Evolutionary conservation across 768 basidiomycete species (phyloP), one percentile per base, ranked within the genome.

Genomic region (Amanita thiersii): DNA sequence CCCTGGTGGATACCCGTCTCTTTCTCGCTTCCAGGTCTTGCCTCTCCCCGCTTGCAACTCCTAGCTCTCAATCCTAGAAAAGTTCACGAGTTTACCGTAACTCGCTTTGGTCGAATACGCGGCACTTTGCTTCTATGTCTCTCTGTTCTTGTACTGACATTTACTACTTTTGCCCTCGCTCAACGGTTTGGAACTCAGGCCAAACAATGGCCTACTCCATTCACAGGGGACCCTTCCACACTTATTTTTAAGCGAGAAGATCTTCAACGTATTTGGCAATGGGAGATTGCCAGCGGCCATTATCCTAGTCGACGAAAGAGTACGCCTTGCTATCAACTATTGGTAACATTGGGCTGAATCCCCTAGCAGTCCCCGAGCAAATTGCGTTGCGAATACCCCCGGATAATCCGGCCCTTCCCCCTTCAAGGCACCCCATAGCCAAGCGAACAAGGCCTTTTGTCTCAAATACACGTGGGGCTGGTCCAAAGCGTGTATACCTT

Each of bases 261-360:
- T 54, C 57, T 96, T 30, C 86, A 85, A 53, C 72, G 82, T 43
- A 87, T 99, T 60, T 98, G 93, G 93, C 70, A 81, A 46, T 98
- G 92, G 92, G 94, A 99, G 63, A 74, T 98, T 43, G 67, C 78
- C 23, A 87, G 88, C 48, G 96, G 96, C 1, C 92, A 96, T 63
- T 91, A 91, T 67, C 94, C 94, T 6, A 92, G 87, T 61, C 71
- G 75, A 40, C 72, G 76, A 43, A 70, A 72, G 52, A 75, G 92
- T 90, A 61, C 55, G 86, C 72, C 41, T 23, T 43, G 34, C 19
- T 23, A 4, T 43, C 23, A 38, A 14, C 32, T 14, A 38, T 25
- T 5, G 15, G 20, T 40, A 34, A 26, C 31, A 4, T 44, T 37
- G 12, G 24, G 28, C 21, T 32, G 30, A 45, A 43, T 30, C 45